Evolutionary conservation across 1,284 basidiomycete genomes (phyloP).

Genomic region (Clitocybe nebularis): DNA sequence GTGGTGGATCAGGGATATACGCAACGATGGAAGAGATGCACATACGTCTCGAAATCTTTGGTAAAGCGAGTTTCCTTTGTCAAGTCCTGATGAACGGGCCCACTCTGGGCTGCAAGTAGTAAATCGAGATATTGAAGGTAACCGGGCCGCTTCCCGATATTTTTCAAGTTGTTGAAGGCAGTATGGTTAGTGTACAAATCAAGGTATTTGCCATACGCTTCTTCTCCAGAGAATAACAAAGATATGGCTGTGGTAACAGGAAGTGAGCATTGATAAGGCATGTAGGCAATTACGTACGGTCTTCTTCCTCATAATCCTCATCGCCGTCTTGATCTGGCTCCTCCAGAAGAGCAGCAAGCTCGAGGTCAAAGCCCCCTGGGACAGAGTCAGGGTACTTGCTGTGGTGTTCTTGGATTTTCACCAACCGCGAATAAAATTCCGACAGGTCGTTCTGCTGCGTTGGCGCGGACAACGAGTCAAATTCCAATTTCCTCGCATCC

Average conservation of each 20-base stretch:
- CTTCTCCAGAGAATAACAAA: slow-evolving; percentile 92
- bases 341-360: slow-evolving; percentile 76
- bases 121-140: slow-evolving; percentile 93
- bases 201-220: slow-evolving; percentile 91
- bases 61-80: slow-evolving; percentile 67
- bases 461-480: slow-evolving; percentile 56
- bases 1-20: slow-evolving; percentile 13
- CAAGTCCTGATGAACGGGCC: slow-evolving; percentile 68
- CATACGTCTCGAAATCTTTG: slow-evolving; percentile 79
- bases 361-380: slow-evolving; percentile 75
- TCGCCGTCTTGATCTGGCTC: slow-evolving; percentile 67
- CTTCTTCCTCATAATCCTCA: slow-evolving; percentile 76
- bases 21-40: slow-evolving; percentile 14
- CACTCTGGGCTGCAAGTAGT: slow-evolving; percentile 56
- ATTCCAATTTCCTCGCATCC: slow-evolving; percentile 58
- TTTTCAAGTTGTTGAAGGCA: slow-evolving; percentile 87
- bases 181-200: slow-evolving; percentile 90
- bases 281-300: slow-evolving; percentile 51
- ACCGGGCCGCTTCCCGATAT: slow-evolving; percentile 72
- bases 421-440: slow-evolving; percentile 93
- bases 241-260: slow-evolving; percentile 62
- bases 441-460: slow-evolving; percentile 71
- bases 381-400: slow-evolving; percentile 89
- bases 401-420: slow-evolving; percentile 94
- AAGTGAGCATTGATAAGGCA: slow-evolving; percentile 13